These are phyloP conservation scores for Cercospora canescens DNA, from an alignment of 2,329 filamentous ascomycete species.

Conservation along the genomic window DNA sequence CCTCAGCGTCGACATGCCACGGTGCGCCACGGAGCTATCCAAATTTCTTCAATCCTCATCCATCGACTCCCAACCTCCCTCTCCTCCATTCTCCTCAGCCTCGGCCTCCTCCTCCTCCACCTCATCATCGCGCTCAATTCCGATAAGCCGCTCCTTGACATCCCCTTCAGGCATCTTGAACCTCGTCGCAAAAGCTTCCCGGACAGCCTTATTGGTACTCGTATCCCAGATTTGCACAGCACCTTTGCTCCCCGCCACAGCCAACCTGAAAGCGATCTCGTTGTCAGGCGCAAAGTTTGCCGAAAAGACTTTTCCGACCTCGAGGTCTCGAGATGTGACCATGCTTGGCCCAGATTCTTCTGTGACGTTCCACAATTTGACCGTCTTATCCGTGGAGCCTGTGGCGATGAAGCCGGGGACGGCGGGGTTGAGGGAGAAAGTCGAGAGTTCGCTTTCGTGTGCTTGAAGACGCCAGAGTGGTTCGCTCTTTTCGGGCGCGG, in stretches of 20 bases:
- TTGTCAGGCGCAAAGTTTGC: conserved; percentile 85
- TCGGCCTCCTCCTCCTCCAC: conserved; percentile 63
- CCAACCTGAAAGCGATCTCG: conserved; percentile 87
- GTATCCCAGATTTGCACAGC: conserved; percentile 95
- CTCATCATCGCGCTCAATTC: conserved; percentile 65
- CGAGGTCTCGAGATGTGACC: conserved; percentile 87
- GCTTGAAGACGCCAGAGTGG: conserved; percentile 93
- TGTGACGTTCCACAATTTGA: conserved; percentile 91
- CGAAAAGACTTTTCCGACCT: conserved; percentile 92
- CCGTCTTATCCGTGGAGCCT: conserved; percentile 88
- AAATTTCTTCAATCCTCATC: conserved; percentile 33
- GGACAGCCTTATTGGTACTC: conserved; percentile 84
- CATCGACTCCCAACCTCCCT: conserved; percentile 40
- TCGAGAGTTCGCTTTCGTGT: conserved; percentile 86
- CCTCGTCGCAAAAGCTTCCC: conserved; percentile 76
- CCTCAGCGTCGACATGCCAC: too few species aligned
- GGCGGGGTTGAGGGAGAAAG: conserved; percentile 86
- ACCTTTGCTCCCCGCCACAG: conserved; percentile 93
- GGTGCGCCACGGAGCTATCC: too few species aligned
- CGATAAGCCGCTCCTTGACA: conserved; percentile 74
- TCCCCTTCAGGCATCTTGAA: conserved; percentile 61
- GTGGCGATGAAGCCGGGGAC: conserved; percentile 94
- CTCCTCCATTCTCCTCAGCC: conserved; percentile 44
- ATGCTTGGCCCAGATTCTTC: conserved; percentile 74
- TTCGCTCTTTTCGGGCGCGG: conserved; percentile 73